Evolutionary conservation across 495 filamentous ascomycete species (phyloP).

Genomic region (Penicillium psychrofluorescens): DNA sequence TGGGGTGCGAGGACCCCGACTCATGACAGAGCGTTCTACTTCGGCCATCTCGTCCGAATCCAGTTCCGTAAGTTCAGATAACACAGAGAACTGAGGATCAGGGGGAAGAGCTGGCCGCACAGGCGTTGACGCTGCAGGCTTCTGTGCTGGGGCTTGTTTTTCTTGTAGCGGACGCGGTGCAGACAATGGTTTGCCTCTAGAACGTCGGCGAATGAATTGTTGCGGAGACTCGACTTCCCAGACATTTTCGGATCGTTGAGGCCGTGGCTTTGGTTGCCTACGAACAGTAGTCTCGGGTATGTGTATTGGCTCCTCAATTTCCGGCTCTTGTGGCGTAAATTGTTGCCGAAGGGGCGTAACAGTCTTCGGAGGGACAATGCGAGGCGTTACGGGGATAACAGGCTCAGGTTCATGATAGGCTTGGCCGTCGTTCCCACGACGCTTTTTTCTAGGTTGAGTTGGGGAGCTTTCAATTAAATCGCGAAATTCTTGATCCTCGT

Average conservation of each 20-base stretch:
- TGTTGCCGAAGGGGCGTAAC: constrained; percentile 3
- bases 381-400: constrained; percentile 25
- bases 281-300: constrained; percentile 7
- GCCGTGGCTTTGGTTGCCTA: constrained; percentile 12
- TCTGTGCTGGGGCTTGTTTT: constrained; percentile 3
- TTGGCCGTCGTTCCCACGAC: constrained; percentile 30
- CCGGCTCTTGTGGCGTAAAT: constrained; percentile 5
- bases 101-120: constrained; percentile 5
- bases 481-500: constrained; percentile 38
- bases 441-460: constrained; percentile 29
- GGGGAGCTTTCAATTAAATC: constrained; percentile 29
- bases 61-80: constrained; percentile 10
- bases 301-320: constrained; percentile 5
- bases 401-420: constrained; percentile 26
- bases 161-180: constrained; percentile 6
- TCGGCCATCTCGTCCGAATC: constrained; percentile 7
- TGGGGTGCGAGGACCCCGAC: constrained; percentile 8
- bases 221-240: constrained; percentile 35
- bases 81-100: constrained; percentile 2
- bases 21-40: constrained; percentile 2
- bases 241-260: constrained; percentile 23
- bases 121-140: constrained; percentile 1
- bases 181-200: constrained; percentile 8
- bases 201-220: constrained; percentile 17
- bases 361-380: constrained; percentile 10